Evolutionary conservation across 257 asterid species (phyloP).

Genomic region (Mentha longifolia): DNA sequence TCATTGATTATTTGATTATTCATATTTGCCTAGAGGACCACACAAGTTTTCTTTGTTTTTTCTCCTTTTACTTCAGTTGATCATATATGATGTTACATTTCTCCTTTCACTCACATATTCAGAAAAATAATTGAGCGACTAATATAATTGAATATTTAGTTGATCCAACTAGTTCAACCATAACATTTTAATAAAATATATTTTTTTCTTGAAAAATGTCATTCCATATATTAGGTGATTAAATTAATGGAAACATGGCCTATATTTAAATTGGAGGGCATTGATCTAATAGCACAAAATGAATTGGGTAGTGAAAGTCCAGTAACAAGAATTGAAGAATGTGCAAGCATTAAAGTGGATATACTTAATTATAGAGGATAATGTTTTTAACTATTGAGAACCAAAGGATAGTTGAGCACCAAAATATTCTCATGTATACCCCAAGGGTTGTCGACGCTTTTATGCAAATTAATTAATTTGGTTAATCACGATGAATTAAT

Average conservation of each 20-base stretch:
- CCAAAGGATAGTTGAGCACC: background rate
- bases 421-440: constrained; percentile 3
- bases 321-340: constrained; percentile 25
- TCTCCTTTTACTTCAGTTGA: background rate
- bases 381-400: constrained; percentile 30
- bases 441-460: background rate
- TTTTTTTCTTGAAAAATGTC: background rate
- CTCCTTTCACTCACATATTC: too few species aligned
- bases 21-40: background rate
- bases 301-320: constrained; percentile 22
- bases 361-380: constrained; percentile 29
- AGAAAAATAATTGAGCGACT: too few species aligned
- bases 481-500: too few species aligned
- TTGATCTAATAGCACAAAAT: constrained; percentile 18
- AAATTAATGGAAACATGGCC: constrained; percentile 18
- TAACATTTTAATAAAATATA: too few species aligned
- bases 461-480: background rate
- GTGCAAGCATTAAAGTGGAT: constrained; percentile 30
- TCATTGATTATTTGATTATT: constrained; percentile 13
- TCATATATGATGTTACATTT: too few species aligned
- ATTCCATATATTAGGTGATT: background rate
- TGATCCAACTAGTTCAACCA: too few species aligned
- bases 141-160: too few species aligned
- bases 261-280: constrained; percentile 8
- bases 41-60: background rate